phyloP scores from a whole-genome alignment of 2,329 filamentous ascomycete genomes.

The Trichophyton mentagrophytes region DNA sequence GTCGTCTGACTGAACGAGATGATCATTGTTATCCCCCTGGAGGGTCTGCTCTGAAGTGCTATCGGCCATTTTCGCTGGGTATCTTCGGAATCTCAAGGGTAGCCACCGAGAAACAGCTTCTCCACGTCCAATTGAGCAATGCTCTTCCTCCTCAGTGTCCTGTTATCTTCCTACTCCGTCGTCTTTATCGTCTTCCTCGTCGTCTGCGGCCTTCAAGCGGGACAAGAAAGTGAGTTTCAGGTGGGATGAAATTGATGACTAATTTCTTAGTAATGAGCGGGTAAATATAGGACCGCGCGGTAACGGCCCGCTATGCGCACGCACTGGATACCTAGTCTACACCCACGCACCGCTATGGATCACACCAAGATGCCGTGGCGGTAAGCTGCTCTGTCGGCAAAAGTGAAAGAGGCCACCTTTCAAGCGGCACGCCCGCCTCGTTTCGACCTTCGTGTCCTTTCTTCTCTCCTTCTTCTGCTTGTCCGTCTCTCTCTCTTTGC shows the following conservation, averaged over 20 bases:
- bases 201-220: neutral
- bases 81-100: neutral
- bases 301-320: neutral
- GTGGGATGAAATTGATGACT: neutral
- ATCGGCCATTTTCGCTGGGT: neutral
- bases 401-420: constrained; percentile 34
- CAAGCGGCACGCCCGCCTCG: constrained; percentile 18
- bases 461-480: constrained; percentile 12
- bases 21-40: constrained; percentile 32
- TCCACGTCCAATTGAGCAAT: neutral
- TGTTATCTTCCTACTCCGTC: neutral
- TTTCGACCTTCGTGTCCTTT: neutral
- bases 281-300: neutral
- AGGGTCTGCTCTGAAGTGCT: neutral
- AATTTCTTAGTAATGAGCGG: neutral
- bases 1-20: constrained; percentile 49
- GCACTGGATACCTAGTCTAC: neutral
- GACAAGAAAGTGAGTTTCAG: neutral
- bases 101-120: neutral
- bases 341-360: neutral
- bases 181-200: neutral
- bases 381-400: neutral
- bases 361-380: neutral
- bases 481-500: constrained; percentile 4
- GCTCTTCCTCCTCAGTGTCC: neutral